Evolutionary conservation across 371 early-diverging fungal genomes (phyloP).

Genomic region (Actinomortierella ambigua): DNA sequence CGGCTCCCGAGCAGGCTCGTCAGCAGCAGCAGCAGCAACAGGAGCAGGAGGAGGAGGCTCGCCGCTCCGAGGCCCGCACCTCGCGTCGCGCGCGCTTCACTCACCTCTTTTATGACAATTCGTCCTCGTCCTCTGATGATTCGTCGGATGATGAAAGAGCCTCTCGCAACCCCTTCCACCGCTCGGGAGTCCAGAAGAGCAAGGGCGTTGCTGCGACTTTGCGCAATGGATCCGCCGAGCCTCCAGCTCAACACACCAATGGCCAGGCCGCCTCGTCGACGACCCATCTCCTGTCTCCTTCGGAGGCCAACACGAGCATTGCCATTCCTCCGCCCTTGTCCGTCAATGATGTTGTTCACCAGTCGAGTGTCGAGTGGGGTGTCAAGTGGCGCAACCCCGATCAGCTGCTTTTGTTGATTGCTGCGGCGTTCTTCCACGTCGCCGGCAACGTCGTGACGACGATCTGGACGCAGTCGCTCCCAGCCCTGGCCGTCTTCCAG

Average conservation of each 20-base stretch:
- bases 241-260: no score
- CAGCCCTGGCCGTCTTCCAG: conserved; percentile 37
- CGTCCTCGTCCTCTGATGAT: no score
- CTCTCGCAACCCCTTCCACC: no score
- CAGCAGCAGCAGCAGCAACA: no score
- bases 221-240: neutral
- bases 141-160: no score
- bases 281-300: neutral
- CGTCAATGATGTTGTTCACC: conserved; percentile 7
- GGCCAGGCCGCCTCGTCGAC: conserved; percentile 10
- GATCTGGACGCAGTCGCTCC: conserved; percentile 16
- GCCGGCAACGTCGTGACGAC: conserved; percentile 40
- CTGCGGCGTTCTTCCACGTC: conserved; percentile 24
- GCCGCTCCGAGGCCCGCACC: no score
- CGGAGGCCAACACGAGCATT: conserved; percentile 5
- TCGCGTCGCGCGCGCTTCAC: no score
- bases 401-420: conserved; percentile 31
- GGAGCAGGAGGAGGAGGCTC: no score
- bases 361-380: conserved; percentile 27
- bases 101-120: no score
- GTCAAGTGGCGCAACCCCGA: conserved; percentile 38
- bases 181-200: no score
- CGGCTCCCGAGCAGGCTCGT: no score
- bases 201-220: neutral
- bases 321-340: neutral